These are phyloP conservation scores for Sporisorium iseilematis-ciliati DNA, from an alignment of 1,284 basidiomycete genomes.

Conservation along the genomic window DNA sequence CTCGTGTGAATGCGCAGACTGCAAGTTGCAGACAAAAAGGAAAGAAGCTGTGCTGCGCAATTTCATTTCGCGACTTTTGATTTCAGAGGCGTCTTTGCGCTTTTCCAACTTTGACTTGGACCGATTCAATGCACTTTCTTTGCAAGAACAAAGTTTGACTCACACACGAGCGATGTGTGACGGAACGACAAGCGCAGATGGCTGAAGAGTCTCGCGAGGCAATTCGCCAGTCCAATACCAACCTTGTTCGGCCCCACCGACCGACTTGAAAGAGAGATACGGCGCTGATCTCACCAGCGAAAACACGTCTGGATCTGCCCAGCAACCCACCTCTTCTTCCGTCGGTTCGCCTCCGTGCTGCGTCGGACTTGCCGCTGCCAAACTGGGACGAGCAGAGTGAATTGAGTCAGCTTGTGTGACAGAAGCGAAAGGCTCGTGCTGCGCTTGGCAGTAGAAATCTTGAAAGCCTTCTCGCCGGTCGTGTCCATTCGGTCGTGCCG, in stretches of 20 bases:
- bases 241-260: constrained; percentile 14
- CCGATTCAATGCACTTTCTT: too few species aligned
- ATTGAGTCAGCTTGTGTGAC: too few species aligned
- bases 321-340: constrained; percentile 30
- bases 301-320: constrained; percentile 44
- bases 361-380: not conserved
- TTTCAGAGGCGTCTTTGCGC: too few species aligned
- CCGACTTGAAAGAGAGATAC: constrained; percentile 27
- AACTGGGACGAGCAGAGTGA: not conserved
- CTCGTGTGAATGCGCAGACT: too few species aligned
- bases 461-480: constrained; percentile 41
- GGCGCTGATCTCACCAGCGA: constrained; percentile 27
- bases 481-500: constrained; percentile 35
- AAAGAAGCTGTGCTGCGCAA: too few species aligned
- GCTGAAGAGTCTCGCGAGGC: constrained; percentile 26
- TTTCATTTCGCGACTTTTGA: too few species aligned
- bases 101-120: too few species aligned
- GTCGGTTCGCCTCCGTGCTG: not conserved
- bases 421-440: constrained; percentile 11
- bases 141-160: too few species aligned
- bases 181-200: constrained; percentile 5
- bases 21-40: too few species aligned
- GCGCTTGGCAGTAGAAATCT: constrained; percentile 47
- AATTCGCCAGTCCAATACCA: constrained; percentile 41
- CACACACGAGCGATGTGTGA: constrained; percentile 3